Conservation (phyloP, 805 yeast species). For the Scheffersomyces coipomensis region DNA sequence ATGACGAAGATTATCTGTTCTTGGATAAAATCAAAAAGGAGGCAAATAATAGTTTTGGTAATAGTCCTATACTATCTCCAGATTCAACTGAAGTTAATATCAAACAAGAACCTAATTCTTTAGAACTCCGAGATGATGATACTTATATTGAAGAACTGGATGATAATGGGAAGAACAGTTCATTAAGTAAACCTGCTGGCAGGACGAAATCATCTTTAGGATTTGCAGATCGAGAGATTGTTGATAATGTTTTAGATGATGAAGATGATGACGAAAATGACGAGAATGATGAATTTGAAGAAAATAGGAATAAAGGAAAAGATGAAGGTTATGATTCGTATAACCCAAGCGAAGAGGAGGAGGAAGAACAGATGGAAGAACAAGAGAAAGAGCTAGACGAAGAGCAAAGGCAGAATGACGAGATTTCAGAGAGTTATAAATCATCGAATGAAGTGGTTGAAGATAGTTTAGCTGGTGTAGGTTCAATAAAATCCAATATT, state of each 20-base stretch:
- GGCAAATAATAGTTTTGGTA: too few species aligned
- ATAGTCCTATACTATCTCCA: too few species aligned
- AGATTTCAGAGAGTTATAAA: neutral
- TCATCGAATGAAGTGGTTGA: conserved; percentile 6
- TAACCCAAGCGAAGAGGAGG: conserved; percentile 5
- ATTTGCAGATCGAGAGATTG: conserved; percentile 1
- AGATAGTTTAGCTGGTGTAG: conserved; percentile 7
- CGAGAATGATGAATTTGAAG: conserved; percentile 5
- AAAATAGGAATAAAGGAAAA: too few species aligned
- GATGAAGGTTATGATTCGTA: conserved; percentile 7
- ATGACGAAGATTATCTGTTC: neutral
- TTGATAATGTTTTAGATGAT: conserved; percentile 4
- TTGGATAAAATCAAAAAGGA: too few species aligned
- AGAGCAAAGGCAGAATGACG: conserved; percentile 1
- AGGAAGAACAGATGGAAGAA: conserved; percentile 3
- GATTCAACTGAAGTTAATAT: neutral
- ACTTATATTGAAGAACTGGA: neutral
- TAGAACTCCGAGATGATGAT: neutral
- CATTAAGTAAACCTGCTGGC: neutral
- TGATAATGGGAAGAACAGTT: neutral
- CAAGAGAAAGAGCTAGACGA: conserved; percentile 7
- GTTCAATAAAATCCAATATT: neutral
- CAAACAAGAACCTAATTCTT: neutral
- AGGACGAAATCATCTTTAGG: too few species aligned
- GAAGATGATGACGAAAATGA: conserved; percentile 4